Evolutionary conservation across 2,329 filamentous ascomycete species (phyloP).

Genomic region (Trichoderma atrobrunneum): DNA sequence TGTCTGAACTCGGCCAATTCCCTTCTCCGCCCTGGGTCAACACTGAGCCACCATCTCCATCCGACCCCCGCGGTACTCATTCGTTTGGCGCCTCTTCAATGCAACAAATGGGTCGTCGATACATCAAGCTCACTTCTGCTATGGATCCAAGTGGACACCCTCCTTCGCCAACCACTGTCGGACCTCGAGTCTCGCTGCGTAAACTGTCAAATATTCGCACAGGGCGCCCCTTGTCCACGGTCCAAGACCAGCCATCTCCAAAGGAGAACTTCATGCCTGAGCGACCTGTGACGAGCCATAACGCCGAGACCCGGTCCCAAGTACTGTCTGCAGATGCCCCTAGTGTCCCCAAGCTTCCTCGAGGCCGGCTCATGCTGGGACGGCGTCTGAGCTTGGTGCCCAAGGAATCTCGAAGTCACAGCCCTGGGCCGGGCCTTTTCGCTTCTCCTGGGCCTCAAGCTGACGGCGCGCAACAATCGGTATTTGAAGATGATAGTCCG

Average conservation of each 20-base stretch:
- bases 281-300: conserved; percentile 31
- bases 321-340: background rate
- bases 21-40: conserved; percentile 19
- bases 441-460: background rate
- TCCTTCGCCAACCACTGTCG: conserved; percentile 18
- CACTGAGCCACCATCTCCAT: conserved; percentile 11
- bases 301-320: background rate
- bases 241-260: conserved; percentile 53
- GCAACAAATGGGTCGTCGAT: conserved; percentile 44
- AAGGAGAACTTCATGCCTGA: conserved; percentile 26
- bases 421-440: background rate
- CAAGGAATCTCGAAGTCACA: background rate
- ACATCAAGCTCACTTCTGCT: conserved; percentile 32
- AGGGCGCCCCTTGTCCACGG: conserved; percentile 53
- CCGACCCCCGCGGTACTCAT: conserved; percentile 35
- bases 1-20: conserved; percentile 19
- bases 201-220: conserved; percentile 47
- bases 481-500: background rate
- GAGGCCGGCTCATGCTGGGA: background rate
- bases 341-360: background rate
- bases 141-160: conserved; percentile 19
- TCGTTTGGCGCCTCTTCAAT: conserved; percentile 57
- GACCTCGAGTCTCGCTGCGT: conserved; percentile 31
- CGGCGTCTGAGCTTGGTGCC: conserved; percentile 27
- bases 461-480: background rate